Evolutionary conservation across 345 rosid species (phyloP).

Genomic region (Corchorus capsularis): DNA sequence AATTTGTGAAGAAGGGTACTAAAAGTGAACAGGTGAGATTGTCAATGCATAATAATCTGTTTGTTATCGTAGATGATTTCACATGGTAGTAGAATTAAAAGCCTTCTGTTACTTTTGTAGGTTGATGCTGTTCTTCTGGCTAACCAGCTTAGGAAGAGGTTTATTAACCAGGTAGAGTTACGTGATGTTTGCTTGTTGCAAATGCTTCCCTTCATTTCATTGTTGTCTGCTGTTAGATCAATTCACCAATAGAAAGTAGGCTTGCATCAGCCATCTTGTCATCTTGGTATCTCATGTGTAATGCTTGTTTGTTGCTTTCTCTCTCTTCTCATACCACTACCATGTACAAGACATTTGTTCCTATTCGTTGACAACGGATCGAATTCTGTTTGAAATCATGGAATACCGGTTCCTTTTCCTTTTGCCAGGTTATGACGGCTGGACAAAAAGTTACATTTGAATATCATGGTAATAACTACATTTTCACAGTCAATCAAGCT

Average conservation of each 20-base stretch:
- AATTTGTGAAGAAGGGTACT: slow-evolving; percentile 90
- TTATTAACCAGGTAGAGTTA: slow-evolving; percentile 65
- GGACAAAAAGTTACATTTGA: slow-evolving; percentile 91
- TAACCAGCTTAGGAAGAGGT: slow-evolving; percentile 76
- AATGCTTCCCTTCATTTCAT: not conserved
- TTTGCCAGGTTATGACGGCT: slow-evolving; percentile 78
- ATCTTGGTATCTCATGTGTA: not conserved
- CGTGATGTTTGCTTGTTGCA: not conserved
- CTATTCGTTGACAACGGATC: not conserved
- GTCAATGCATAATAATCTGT: slow-evolving; percentile 18
- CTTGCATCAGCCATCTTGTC: not conserved
- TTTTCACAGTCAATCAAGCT: slow-evolving; percentile 82
- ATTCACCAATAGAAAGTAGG: not conserved
- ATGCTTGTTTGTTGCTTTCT: not conserved
- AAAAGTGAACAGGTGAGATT: slow-evolving; percentile 77
- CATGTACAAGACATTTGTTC: not conserved
- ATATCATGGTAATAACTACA: slow-evolving; percentile 89
- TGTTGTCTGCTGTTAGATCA: not conserved
- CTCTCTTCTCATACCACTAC: not conserved
- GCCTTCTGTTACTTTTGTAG: slow-evolving; percentile 34
- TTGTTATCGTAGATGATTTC: not conserved
- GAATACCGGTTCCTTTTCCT: not conserved
- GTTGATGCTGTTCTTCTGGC: slow-evolving; percentile 90
- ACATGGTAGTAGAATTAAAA: not conserved
- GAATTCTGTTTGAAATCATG: not conserved